Percentiles rank a stretch among this genome's conserved stretches.
phyloP scores from a whole-genome alignment of 2,329 filamentous ascomycete genomes.

The Calonectria fujianensis region DNA sequence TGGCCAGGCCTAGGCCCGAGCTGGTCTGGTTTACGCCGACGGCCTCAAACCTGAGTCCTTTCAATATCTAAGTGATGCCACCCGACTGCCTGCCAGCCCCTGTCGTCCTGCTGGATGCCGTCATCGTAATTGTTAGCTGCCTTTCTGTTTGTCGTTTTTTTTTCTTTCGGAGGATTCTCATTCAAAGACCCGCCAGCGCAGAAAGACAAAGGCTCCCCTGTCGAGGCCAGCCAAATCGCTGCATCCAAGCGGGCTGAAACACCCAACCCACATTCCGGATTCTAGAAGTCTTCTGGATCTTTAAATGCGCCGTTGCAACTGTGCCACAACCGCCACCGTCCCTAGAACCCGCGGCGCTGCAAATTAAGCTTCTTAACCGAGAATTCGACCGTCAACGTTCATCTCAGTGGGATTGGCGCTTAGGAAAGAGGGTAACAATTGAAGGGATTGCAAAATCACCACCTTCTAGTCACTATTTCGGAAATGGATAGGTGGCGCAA shows the following conservation, averaged over 20 bases:
- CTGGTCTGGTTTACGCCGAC: slow-evolving; percentile 50
- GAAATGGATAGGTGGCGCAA: slow-evolving; percentile 35
- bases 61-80: slow-evolving; percentile 48
- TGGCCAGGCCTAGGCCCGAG: slow-evolving; percentile 45
- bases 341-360: slow-evolving; percentile 24
- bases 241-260: slow-evolving; percentile 50
- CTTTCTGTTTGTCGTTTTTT: slow-evolving; percentile 42
- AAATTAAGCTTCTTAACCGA: slow-evolving; percentile 26
- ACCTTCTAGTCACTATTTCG: slow-evolving; percentile 31
- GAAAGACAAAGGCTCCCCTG: slow-evolving; percentile 47
- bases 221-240: slow-evolving; percentile 48
- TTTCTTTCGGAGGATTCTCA: slow-evolving; percentile 50
- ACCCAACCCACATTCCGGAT: slow-evolving; percentile 50
- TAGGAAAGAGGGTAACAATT: neutral
- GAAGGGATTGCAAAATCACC: slow-evolving; percentile 15
- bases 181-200: slow-evolving; percentile 47
- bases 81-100: slow-evolving; percentile 31
- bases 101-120: slow-evolving; percentile 43
- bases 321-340: slow-evolving; percentile 36
- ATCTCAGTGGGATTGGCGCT: slow-evolving; percentile 4
- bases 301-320: slow-evolving; percentile 36
- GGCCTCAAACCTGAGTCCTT: slow-evolving; percentile 56
- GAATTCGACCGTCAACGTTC: slow-evolving; percentile 26
- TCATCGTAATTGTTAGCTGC: slow-evolving; percentile 45
- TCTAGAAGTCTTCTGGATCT: slow-evolving; percentile 56